These are phyloP conservation scores for Boletellus ananiceps DNA, from an alignment of 768 basidiomycete species.

Conservation along the genomic window DNA sequence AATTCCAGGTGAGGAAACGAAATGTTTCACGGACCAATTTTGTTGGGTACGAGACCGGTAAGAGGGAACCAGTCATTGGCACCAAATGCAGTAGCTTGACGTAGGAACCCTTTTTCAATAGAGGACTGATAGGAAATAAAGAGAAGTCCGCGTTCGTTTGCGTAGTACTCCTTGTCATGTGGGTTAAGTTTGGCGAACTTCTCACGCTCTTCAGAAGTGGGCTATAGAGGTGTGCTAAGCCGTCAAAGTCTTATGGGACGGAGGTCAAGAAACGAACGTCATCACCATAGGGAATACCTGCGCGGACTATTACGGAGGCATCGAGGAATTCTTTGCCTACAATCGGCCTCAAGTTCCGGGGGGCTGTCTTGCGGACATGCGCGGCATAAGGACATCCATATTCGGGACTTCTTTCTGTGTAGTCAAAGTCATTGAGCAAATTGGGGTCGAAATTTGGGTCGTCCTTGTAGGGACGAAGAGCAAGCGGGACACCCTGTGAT, in stretches of 20 bases:
- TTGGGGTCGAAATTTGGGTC: conserved; percentile 36
- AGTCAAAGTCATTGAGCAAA: conserved; percentile 43
- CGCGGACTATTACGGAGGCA: conserved; percentile 25
- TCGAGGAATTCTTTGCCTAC: conserved; percentile 18
- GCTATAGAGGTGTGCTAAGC: not conserved
- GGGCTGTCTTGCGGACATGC: conserved; percentile 44
- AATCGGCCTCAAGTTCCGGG: conserved; percentile 31
- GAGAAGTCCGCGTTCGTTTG: conserved; percentile 17
- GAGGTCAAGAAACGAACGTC: conserved; percentile 6
- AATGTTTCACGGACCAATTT: conserved; percentile 11
- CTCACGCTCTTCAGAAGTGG: conserved; percentile 1
- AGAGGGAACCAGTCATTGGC: conserved; percentile 24
- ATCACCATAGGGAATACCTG: conserved; percentile 35
- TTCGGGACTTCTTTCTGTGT: conserved; percentile 9
- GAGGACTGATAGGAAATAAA: conserved; percentile 36
- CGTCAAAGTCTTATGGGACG: too few relatives aligned
- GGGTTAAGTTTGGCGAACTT: not conserved
- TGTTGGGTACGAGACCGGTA: conserved; percentile 11
- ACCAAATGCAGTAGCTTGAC: conserved; percentile 20
- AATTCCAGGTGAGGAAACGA: not conserved
- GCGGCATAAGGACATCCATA: conserved; percentile 42
- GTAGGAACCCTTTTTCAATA: conserved; percentile 36
- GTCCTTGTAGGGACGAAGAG: conserved; percentile 41
- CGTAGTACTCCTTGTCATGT: not conserved
- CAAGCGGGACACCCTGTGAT: conserved; percentile 37